These are phyloP conservation scores for Fusarium sp. DNA, from an alignment of 2,329 filamentous ascomycete species.

Conservation along the genomic window DNA sequence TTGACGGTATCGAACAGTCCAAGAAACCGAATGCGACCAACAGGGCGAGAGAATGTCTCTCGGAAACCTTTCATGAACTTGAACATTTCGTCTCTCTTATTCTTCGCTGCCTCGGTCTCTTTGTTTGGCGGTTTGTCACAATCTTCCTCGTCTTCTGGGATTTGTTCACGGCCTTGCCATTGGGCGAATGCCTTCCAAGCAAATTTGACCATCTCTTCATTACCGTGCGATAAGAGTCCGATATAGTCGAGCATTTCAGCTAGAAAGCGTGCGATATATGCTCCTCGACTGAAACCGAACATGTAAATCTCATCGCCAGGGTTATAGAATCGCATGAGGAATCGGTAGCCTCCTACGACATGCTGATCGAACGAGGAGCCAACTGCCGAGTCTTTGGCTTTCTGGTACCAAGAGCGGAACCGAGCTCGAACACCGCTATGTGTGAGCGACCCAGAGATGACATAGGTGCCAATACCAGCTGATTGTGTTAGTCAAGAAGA, in stretches of 20 bases:
- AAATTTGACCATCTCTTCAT: slow-evolving; percentile 87
- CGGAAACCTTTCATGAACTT: slow-evolving; percentile 83
- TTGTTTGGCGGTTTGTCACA: slow-evolving; percentile 2
- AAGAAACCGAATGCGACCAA: slow-evolving; percentile 79
- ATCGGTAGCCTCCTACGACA: slow-evolving; percentile 85
- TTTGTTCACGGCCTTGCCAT: slow-evolving; percentile 74
- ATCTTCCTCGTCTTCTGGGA: slow-evolving; percentile 54
- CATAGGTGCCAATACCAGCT: slow-evolving; percentile 81
- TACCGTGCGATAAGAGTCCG: slow-evolving; percentile 82
- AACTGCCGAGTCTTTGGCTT: slow-evolving; percentile 83
- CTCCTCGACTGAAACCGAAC: slow-evolving; percentile 80
- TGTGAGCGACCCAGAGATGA: slow-evolving; percentile 70
- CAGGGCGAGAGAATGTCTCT: slow-evolving; percentile 83
- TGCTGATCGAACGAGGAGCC: slow-evolving; percentile 86
- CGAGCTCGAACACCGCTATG: slow-evolving; percentile 69
- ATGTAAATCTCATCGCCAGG: slow-evolving; percentile 76
- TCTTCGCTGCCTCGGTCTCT: slow-evolving; percentile 58
- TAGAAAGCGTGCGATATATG: slow-evolving; percentile 80
- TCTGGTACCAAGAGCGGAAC: slow-evolving; percentile 75
- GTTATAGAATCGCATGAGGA: slow-evolving; percentile 80
- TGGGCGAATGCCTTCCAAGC: slow-evolving; percentile 86
- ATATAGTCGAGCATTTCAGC: slow-evolving; percentile 90
- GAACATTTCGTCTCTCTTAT: slow-evolving; percentile 70
- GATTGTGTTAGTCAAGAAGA: slow-evolving; percentile 7
- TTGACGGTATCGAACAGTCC: slow-evolving; percentile 88